Percentiles rank a stretch among this genome's conserved stretches.
Conservation (phyloP, 225 moss, liverwort and hornwort species). For the Antitrichia curtipendula region DNA sequence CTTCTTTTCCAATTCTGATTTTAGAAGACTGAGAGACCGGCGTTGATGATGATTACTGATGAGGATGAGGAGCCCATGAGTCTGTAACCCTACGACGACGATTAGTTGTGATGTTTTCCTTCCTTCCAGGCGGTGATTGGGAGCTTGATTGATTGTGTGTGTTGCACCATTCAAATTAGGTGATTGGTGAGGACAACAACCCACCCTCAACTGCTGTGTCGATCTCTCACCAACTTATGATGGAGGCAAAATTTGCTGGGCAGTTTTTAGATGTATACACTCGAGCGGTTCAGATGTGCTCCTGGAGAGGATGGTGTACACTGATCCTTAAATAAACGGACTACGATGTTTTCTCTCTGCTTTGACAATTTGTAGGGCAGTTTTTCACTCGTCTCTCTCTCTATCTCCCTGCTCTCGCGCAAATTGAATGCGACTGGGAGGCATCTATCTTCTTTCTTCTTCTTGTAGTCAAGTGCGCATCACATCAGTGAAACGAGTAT, state of each 20-base stretch:
- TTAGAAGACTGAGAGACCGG: neutral
- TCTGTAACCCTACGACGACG: neutral
- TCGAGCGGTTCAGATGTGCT: constrained; percentile 5
- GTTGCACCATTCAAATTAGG: constrained; percentile 6
- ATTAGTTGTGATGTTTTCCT: neutral
- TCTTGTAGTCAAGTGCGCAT: neutral
- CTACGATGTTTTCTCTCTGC: constrained; percentile 1
- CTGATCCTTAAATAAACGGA: constrained; percentile 39
- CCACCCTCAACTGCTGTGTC: constrained; percentile 2
- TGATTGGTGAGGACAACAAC: constrained; percentile 6
- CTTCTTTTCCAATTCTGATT: neutral
- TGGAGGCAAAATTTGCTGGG: constrained; percentile 4
- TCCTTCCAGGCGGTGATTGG: constrained; percentile 16
- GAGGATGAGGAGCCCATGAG: constrained; percentile 25
- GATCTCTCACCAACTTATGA: neutral
- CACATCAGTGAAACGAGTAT: neutral
- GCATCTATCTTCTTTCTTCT: neutral
- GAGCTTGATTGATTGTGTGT: constrained; percentile 2
- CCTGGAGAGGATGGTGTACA: neutral
- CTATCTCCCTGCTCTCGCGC: neutral
- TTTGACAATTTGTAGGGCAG: neutral
- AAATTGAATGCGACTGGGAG: neutral
- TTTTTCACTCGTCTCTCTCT: neutral
- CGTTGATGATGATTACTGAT: neutral
- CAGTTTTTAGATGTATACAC: constrained; percentile 11